Evolutionary conservation across 1,284 basidiomycete species (phyloP), one percentile per base, ranked within the genome.

Genomic region (Microbotryum saponariae): DNA sequence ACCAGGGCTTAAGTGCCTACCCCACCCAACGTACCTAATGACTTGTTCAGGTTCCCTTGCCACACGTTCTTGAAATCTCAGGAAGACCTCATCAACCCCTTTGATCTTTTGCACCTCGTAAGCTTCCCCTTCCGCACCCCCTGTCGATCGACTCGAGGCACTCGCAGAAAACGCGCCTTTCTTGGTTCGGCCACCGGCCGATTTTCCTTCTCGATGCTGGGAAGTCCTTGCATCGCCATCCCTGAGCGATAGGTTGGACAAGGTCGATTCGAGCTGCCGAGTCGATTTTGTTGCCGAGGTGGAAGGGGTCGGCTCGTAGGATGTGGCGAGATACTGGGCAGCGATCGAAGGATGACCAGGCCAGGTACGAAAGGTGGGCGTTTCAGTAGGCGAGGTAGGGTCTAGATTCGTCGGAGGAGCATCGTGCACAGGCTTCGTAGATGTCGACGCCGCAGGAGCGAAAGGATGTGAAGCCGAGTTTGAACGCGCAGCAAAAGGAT

Each of bases 51-150:
- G 82, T 71, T 86, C 83, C 66, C 80, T 79, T 45, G 76, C 79
- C 14, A 86, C 83, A 31, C 87, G 79, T 71, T 83, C 82, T 55
- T 81, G 82, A 73, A 91, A 91, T n/a, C 82, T 79, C 67, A 88
- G 84, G 73, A 91, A 91, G 2, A 86, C 81, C 54, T 82, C 81
- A 73, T 91, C 89, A 33, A 87, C 78, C 37, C 86, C 79, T 58
- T 86, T 73, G 29, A 71, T 63, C 51, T 62, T 61, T 42, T 87
- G 87, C 71, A 87, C 83, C 74, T 90, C 89, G 70, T 88, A 91
- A 18, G 80, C 78, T 74, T 91, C 89, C 10, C 59, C 59, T 25
- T 20, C 52, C 51, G 7, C 27, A 46, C 21, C 54, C 58, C 2
- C 55, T 3, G 48, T 31, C 23, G 9, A 16, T 25, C 49, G 20